Evolutionary conservation across 2,329 filamentous ascomycete genomes (phyloP), one percentile per base, ranked within the genome.

Genomic region (Aureobasidium zeae): DNA sequence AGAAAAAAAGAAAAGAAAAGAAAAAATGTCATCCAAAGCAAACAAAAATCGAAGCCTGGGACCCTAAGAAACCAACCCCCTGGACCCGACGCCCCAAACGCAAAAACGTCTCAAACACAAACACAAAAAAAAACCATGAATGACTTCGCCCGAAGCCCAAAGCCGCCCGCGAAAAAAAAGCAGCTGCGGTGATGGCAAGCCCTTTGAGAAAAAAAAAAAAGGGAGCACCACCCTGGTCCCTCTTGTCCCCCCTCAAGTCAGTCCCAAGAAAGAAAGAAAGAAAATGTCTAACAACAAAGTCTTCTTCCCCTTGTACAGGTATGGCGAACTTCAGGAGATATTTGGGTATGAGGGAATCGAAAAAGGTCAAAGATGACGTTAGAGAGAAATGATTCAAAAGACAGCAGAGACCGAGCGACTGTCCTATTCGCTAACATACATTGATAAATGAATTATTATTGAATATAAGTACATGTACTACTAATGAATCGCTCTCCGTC

Each of bases 91-190:
- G 25, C 35, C 2, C 35, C 35, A 5, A 38, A 38, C 24, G 35
- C 35, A n/a, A n/a, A 38, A 30, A 38, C 17, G 35, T 22, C 35
- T 15, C 24, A 9, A 21, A 38, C 26, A 10, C 35, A 8, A 13
- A 20, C 9, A 38, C 35, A 38, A n/a, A n/a, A n/a, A n/a, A n/a
- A n/a, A n/a, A n/a, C n/a, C n/a, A n/a, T n/a, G n/a, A n/a, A 38
- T 38, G 35, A 38, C 35, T n/a, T 38, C 35, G 2, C 25, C 35
- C 5, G 16, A 38, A 38, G 35, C 35, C 9, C 11, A n/a, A 28
- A 8, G 35, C 35, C 11, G 35, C 35, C 2, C 12, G 35, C 16
- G 24, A 20, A 19, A 38, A 38, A 21, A 38, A 38, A 21, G 9
- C 25, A 1, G 24, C 16, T 12, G 26, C 25, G 2, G 36, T 39